Evolutionary conservation across 352 stramenopile genomes (phyloP), one percentile per base, ranked within the genome.

Genomic region (Phytophthora multivora): DNA sequence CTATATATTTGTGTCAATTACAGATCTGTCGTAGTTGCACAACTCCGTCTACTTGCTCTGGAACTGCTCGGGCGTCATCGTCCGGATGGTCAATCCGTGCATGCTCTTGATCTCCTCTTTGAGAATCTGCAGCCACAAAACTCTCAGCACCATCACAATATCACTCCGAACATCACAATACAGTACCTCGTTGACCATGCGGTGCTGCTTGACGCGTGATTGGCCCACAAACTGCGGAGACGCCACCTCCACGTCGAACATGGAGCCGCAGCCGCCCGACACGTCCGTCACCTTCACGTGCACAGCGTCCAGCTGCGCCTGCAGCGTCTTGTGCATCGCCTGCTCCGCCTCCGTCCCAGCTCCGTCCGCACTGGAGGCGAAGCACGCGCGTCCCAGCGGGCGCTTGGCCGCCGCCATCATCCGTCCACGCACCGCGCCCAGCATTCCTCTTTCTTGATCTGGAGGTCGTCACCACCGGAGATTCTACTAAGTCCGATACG

Each of bases 241-340:
- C 30, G 78, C 84, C 18, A 97, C 86, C 57, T 95, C 80, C 36
- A 97, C 80, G 60, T 96, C 77, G 66, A 89, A 97, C 85, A 95
- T 95, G 61, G 85, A 89, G 54, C 89, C 89, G 57, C 89, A 97
- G 53, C 89, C 89, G 52, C 89, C 89, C 15, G 88, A 96, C 23
- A 97, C 86, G 68, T 97, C 89, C 19, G 80, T 75, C 21, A 97
- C 87, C 45, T 91, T 89, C 48, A 95, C 86, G 68, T 95, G 79
- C 40, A 80, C 77, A 16, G 88, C 85, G 33, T 86, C 71, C 35
- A 96, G 75, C 41, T 80, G 69, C 51, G 60, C 39, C 58, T 67
- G 54, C 23, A 96, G 73, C 40, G 82, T 69, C 47, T 16, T 21
- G 57, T 91, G 79, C 88, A 96, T 96, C 12, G 80, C 71, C 41